Conservation (phyloP, 768 basidiomycete genomes). For the Lactarius akahatsu region DNA sequence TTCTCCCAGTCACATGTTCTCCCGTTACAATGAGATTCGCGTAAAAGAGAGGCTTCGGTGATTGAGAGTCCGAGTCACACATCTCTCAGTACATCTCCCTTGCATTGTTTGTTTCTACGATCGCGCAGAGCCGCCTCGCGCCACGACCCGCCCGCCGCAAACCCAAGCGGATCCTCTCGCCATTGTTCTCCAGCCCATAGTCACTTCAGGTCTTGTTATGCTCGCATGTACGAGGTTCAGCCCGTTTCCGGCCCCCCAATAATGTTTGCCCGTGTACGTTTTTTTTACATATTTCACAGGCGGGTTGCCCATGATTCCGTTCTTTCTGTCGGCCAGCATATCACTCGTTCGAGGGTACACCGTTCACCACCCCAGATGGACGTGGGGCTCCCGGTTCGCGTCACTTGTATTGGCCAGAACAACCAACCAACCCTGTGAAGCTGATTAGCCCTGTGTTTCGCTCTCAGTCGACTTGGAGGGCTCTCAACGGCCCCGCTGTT, state of each 20-base stretch:
- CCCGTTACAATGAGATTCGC: slow-evolving; percentile 68
- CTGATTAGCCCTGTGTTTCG: neutral
- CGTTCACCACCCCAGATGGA: slow-evolving; percentile 10
- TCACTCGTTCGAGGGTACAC: slow-evolving; percentile 22
- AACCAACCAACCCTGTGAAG: neutral
- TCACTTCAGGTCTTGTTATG: slow-evolving; percentile 69
- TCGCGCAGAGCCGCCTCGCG: slow-evolving; percentile 63
- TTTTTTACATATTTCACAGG: slow-evolving; percentile 32
- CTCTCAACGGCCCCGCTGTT: too few species aligned
- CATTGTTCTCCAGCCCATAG: slow-evolving; percentile 68
- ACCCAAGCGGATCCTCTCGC: slow-evolving; percentile 72
- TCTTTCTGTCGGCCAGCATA: slow-evolving; percentile 40
- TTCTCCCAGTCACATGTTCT: slow-evolving; percentile 58
- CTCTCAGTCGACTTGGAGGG: neutral
- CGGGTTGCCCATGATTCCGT: slow-evolving; percentile 48
- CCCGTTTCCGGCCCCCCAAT: neutral
- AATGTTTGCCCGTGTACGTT: neutral
- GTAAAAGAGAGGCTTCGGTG: slow-evolving; percentile 62
- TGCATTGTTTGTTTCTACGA: slow-evolving; percentile 68
- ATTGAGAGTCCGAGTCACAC: slow-evolving; percentile 63
- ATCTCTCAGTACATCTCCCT: slow-evolving; percentile 80
- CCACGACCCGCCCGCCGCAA: slow-evolving; percentile 62
- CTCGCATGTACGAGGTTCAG: slow-evolving; percentile 54
- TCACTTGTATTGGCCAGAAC: neutral
- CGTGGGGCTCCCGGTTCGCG: too few species aligned